These are phyloP conservation scores for Glomus cerebriforme DNA, from an alignment of 192 early-diverging fungal genomes.

Conservation along the genomic window DNA sequence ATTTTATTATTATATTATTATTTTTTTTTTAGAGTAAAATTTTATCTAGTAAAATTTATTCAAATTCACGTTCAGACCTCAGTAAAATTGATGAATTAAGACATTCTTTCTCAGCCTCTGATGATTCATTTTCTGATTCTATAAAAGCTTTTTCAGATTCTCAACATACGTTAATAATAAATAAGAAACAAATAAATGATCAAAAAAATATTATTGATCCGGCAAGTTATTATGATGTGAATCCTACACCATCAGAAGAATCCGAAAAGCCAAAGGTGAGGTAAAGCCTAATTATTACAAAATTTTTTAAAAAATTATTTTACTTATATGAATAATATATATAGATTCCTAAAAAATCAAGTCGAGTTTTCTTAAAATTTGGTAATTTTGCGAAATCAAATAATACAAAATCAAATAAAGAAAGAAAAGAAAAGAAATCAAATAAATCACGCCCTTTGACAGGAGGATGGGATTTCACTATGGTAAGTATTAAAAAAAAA, in stretches of 20 bases:
- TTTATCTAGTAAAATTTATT: background rate
- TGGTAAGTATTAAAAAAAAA: too few species aligned
- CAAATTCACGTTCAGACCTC: background rate
- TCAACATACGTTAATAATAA: background rate
- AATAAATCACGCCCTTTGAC: background rate
- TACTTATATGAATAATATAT: background rate
- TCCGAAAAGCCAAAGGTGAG: background rate
- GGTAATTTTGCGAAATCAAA: background rate
- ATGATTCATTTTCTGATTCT: background rate
- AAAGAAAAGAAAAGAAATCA: background rate
- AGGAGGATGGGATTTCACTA: too few species aligned
- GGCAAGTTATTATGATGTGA: too few species aligned
- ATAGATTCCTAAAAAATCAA: background rate
- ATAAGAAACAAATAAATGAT: background rate
- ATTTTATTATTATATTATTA: background rate
- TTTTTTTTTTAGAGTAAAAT: background rate
- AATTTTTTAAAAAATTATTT: background rate
- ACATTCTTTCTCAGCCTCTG: background rate
- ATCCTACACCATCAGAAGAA: background rate
- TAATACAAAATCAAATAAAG: background rate
- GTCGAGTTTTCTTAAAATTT: background rate
- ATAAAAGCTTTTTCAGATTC: background rate
- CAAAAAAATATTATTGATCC: background rate
- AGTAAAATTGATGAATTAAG: background rate
- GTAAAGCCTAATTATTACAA: background rate